phyloP scores from a whole-genome alignment of 1,139 yeast genomes.

The Insectozyma bohioensis region DNA sequence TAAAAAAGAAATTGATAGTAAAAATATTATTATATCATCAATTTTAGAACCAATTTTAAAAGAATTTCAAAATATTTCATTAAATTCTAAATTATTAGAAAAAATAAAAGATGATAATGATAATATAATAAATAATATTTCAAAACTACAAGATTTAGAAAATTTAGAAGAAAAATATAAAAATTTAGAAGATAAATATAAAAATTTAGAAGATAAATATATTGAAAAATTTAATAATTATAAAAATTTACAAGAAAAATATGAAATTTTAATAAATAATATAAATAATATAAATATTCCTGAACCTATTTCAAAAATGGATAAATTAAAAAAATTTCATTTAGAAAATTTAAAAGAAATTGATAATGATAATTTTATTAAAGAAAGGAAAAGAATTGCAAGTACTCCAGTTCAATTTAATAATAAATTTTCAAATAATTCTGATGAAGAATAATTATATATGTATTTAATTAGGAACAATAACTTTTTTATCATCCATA shows the following conservation, averaged over 20 bases:
- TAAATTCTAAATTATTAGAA: constrained; percentile 14
- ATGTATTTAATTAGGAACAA: constrained; percentile 18
- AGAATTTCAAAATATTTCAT: not conserved
- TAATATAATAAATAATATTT: not conserved
- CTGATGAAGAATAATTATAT: constrained; percentile 21
- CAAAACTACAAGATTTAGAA: constrained; percentile 2
- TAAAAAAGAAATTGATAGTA: constrained; percentile 3
- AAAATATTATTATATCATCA: no score
- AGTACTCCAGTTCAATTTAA: constrained; percentile 26
- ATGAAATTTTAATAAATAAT: constrained; percentile 20
- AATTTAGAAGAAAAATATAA: constrained; percentile 2
- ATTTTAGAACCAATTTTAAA: constrained; percentile 1
- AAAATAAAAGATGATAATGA: constrained; percentile 3
- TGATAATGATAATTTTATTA: constrained; percentile 11
- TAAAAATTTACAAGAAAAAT: constrained; percentile 24
- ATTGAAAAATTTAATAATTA: constrained; percentile 27
- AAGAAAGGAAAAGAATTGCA: constrained; percentile 25
- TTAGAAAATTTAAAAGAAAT: constrained; percentile 23
- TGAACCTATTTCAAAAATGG: constrained; percentile 14
- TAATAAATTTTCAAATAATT: constrained; percentile 18
- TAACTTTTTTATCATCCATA: constrained; percentile 58
- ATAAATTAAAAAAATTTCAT: constrained; percentile 34
- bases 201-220: constrained; percentile 24
- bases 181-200: constrained; percentile 17
- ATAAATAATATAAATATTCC: constrained; percentile 8